Conservation (phyloP, 1,139 yeast genomes). For the Torulaspora pretoriensis region DNA sequence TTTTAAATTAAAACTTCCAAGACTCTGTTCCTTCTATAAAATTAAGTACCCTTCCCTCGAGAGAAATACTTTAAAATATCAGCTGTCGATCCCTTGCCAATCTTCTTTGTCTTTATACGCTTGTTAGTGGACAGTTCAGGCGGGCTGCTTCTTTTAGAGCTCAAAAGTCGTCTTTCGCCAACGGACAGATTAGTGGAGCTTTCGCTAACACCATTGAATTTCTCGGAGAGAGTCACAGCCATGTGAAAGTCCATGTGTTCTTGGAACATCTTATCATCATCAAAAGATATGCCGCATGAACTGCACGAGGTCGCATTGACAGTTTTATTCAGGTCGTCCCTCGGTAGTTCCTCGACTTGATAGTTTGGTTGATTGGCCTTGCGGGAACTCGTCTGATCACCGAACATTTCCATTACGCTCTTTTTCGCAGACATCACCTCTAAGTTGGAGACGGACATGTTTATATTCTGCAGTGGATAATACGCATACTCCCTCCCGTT, state of each 20-base stretch:
- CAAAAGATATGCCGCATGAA: conserved; percentile 22
- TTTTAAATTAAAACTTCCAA: too few relatives aligned
- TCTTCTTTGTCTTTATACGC: conserved; percentile 3
- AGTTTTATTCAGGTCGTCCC: not conserved
- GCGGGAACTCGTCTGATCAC: conserved; percentile 11
- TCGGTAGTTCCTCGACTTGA: not conserved
- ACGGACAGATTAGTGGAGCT: conserved; percentile 26
- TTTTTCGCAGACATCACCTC: conserved; percentile 42
- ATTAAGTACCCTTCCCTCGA: conserved; percentile 1
- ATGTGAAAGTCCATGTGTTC: conserved; percentile 35
- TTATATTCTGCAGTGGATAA: conserved; percentile 51
- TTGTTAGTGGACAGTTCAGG: conserved; percentile 1
- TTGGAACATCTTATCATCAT: conserved; percentile 17
- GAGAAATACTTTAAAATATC: conserved; percentile 11
- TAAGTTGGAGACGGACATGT: conserved; percentile 52
- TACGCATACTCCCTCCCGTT: conserved; percentile 27
- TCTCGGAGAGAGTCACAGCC: conserved; percentile 32
- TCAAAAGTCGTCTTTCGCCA: conserved; percentile 32
- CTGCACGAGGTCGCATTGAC: conserved; percentile 15
- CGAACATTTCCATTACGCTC: conserved; percentile 50
- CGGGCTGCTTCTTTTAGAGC: conserved; percentile 6
- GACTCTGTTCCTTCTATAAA: too few relatives aligned
- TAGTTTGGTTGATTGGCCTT: not conserved
- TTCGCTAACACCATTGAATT: conserved; percentile 30
- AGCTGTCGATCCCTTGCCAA: conserved; percentile 5